Evolutionary conservation across 2,329 filamentous ascomycete species (phyloP).

Genomic region (Fusarium mangiferae): DNA sequence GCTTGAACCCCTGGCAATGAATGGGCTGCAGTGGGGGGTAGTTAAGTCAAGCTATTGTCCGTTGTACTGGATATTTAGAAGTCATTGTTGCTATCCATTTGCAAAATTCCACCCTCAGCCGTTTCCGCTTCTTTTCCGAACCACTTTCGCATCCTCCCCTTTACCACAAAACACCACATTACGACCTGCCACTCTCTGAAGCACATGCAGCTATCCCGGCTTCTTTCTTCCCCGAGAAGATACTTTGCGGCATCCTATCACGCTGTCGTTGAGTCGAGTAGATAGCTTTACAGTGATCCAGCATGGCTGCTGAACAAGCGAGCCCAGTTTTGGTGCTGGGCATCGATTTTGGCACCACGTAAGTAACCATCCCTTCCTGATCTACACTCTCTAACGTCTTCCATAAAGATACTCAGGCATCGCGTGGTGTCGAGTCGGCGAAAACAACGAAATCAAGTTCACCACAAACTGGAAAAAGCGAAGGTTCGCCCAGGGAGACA

Average conservation of each 20-base stretch:
- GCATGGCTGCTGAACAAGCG: background rate
- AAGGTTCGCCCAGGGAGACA: conserved; percentile 41
- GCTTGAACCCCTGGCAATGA: background rate
- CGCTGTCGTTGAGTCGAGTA: background rate
- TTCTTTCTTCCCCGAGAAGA: background rate
- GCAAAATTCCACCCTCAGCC: too few species aligned
- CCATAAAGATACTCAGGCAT: conserved; percentile 53
- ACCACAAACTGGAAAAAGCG: conserved; percentile 47
- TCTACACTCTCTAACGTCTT: background rate
- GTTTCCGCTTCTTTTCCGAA: background rate
- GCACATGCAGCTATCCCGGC: background rate
- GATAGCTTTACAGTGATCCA: background rate
- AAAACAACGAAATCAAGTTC: conserved; percentile 41
- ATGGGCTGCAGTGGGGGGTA: background rate
- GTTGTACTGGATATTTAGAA: background rate
- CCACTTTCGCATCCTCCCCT: background rate
- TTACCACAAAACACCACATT: background rate
- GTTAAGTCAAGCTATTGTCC: background rate
- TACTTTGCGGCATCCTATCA: background rate
- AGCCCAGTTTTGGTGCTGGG: conserved; percentile 16
- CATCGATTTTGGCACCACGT: conserved; percentile 33
- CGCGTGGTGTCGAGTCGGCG: conserved; percentile 48
- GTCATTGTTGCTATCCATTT: background rate
- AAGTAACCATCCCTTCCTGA: background rate
- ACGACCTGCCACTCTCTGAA: background rate